A percentile compares a stretch with the other conserved stretches of the same genome.
phyloP scores from a whole-genome alignment of 371 early-diverging fungal species.

The Batkoa obscura region DNA sequence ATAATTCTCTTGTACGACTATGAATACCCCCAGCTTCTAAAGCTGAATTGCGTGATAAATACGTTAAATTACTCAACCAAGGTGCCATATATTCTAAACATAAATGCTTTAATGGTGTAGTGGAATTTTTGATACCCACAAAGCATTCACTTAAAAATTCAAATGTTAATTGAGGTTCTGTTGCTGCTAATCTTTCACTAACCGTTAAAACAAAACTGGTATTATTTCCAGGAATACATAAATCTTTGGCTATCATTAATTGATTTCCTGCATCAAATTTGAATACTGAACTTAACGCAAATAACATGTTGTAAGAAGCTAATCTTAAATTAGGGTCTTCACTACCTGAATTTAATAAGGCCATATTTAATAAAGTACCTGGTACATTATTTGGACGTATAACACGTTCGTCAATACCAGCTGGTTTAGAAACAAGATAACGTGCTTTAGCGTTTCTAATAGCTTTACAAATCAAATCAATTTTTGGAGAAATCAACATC shows the following conservation, averaged over 20 bases:
- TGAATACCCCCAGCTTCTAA: conserved; percentile 8
- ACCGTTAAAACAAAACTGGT: conserved; percentile 58
- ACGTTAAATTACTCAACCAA: conserved; percentile 64
- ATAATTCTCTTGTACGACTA: conserved; percentile 46
- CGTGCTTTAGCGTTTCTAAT: conserved; percentile 52
- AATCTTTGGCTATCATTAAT: conserved; percentile 56
- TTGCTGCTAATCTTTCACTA: conserved; percentile 56
- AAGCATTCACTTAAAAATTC: conserved; percentile 78
- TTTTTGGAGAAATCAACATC: conserved; percentile 52
- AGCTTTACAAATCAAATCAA: conserved; percentile 46
- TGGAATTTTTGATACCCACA: conserved; percentile 65
- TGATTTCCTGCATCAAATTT: conserved; percentile 68
- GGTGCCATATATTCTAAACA: conserved; percentile 81
- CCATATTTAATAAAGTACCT: conserved; percentile 80
- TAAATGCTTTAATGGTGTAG: conserved; percentile 47
- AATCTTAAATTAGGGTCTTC: conserved; percentile 59
- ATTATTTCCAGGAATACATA: conserved; percentile 82
- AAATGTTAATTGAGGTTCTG: conserved; percentile 59
- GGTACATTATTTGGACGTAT: conserved; percentile 84
- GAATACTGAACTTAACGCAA: conserved; percentile 63
- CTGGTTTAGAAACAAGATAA: conserved; percentile 41
- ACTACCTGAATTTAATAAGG: conserved; percentile 67
- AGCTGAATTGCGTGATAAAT: conserved; percentile 28
- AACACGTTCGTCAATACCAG: conserved; percentile 37
- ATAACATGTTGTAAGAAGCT: conserved; percentile 74